Evolutionary conservation across 495 filamentous ascomycete genomes (phyloP).

Genomic region (Penicillium crystallinum): DNA sequence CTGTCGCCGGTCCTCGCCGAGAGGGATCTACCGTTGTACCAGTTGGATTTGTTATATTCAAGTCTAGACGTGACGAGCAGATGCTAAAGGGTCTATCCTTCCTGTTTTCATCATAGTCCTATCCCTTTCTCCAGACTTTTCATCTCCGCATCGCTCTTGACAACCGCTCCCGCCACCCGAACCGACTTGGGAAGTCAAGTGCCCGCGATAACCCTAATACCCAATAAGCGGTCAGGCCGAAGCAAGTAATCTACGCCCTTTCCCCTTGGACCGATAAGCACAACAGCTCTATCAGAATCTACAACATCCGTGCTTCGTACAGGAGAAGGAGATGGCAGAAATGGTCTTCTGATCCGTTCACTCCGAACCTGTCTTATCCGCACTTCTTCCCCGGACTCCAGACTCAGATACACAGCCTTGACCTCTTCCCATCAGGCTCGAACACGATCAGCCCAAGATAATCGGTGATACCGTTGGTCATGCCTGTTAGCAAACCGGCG

Average conservation of each 20-base stretch:
- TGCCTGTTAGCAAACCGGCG: slow-evolving; percentile 12
- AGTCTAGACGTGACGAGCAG: not conserved
- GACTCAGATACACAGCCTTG: not conserved
- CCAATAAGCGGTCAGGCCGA: slow-evolving; percentile 18
- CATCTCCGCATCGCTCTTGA: not conserved
- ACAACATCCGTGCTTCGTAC: too few relatives aligned
- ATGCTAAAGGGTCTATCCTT: not conserved
- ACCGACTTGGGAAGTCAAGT: slow-evolving; percentile 1
- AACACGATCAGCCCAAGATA: slow-evolving; percentile 1
- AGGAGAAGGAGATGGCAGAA: too few relatives aligned
- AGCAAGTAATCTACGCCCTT: slow-evolving; percentile 16
- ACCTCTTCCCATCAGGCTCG: not conserved
- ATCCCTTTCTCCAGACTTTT: slow-evolving; percentile 6
- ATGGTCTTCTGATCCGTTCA: slow-evolving; percentile 4
- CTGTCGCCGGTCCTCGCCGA: slow-evolving; percentile 20
- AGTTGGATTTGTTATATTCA: not conserved
- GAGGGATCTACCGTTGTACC: slow-evolving; percentile 2
- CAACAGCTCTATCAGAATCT: not conserved
- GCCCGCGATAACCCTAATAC: not conserved
- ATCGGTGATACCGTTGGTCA: slow-evolving; percentile 11
- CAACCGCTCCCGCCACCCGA: not conserved
- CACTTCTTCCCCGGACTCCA: not conserved
- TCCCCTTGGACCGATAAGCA: slow-evolving; percentile 29
- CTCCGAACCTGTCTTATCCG: slow-evolving; percentile 6
- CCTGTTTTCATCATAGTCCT: not conserved